phyloP scores from a whole-genome alignment of 345 rosid genomes.

The Pugionium cornutum region DNA sequence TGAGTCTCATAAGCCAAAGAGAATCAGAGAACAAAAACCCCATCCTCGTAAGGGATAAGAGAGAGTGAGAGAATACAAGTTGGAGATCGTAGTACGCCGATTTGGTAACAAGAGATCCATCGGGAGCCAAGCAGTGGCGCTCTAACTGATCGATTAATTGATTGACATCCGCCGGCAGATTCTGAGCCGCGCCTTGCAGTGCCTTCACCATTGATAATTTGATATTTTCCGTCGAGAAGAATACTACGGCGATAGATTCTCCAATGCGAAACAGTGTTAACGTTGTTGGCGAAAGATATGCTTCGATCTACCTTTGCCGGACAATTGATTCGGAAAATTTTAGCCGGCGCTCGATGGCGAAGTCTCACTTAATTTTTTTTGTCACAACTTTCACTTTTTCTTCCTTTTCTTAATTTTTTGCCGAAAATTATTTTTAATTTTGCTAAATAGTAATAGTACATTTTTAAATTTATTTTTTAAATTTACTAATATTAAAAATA shows the following conservation, averaged over 20 bases:
- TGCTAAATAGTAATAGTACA: too few relatives aligned
- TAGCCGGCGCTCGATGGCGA: background rate
- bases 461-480: too few relatives aligned
- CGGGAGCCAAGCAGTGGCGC: constrained; percentile 95
- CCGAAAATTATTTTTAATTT: too few relatives aligned
- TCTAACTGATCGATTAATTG: constrained; percentile 92
- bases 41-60: background rate
- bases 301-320: constrained; percentile 28
- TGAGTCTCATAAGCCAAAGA: constrained; percentile 1
- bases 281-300: constrained; percentile 34
- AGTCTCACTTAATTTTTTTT: too few relatives aligned
- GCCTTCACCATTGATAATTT: constrained; percentile 59
- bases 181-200: constrained; percentile 60
- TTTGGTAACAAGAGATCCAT: constrained; percentile 94
- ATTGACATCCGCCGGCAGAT: constrained; percentile 70
- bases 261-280: background rate
- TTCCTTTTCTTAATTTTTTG: too few relatives aligned
- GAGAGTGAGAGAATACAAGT: constrained; percentile 50
- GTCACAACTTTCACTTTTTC: too few relatives aligned
- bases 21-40: constrained; percentile 18
- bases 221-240: constrained; percentile 3
- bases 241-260: constrained; percentile 11
- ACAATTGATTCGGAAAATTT: constrained; percentile 13
- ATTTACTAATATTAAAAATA: too few relatives aligned
- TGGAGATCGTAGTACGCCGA: constrained; percentile 83